phyloP scores from a whole-genome alignment of 2,329 filamentous ascomycete genomes.

The Alternaria triticina region DNA sequence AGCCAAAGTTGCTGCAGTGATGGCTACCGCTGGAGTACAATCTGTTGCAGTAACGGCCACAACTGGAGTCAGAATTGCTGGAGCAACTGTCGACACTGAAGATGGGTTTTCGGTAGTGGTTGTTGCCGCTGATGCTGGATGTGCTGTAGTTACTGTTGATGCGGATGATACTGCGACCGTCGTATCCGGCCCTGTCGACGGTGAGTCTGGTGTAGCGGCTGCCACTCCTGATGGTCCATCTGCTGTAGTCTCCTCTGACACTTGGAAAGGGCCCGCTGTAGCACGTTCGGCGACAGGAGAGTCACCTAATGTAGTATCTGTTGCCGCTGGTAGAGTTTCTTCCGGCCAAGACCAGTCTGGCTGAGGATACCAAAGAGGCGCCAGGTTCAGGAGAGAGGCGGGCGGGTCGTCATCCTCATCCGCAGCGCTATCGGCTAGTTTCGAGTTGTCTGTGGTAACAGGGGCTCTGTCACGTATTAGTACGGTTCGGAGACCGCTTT shows the following conservation, averaged over 20 bases:
- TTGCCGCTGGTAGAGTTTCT: background rate
- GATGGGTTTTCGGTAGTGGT: background rate
- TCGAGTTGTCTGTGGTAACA: background rate
- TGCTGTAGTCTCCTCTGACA: background rate
- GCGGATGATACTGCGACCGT: background rate
- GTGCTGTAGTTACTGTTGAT: background rate
- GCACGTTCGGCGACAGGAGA: background rate
- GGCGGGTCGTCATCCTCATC: conserved; percentile 2
- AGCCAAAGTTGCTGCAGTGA: background rate
- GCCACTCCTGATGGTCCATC: background rate
- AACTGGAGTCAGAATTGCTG: background rate
- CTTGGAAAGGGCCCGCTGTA: background rate
- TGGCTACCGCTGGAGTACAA: background rate
- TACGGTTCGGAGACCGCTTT: background rate
- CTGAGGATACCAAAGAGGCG: background rate
- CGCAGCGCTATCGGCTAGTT: too few relatives aligned
- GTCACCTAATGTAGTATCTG: background rate
- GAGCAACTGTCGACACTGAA: background rate
- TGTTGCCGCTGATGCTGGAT: background rate
- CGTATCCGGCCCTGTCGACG: background rate
- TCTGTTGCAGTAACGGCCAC: background rate
- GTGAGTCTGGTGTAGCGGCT: background rate
- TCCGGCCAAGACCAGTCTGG: background rate
- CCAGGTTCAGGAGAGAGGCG: background rate
- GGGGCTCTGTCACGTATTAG: background rate